A percentile compares a stretch with the other conserved stretches of the same genome.
Evolutionary conservation across 192 early-diverging fungal genomes (phyloP).

Genomic region (Backusella macrospora): DNA sequence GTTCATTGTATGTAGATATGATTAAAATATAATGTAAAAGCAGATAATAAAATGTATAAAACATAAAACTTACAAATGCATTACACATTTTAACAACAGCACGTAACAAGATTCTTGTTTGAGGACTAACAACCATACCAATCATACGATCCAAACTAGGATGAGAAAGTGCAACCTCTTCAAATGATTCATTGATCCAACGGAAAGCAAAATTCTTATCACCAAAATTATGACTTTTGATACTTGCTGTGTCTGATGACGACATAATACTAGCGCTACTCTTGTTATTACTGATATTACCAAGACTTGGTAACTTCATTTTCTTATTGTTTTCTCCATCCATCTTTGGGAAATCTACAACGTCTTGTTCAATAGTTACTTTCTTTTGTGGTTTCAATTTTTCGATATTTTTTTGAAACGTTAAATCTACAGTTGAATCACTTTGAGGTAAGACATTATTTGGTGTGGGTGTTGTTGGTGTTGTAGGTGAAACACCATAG

Average conservation of each 20-base stretch:
- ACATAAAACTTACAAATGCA: slow-evolving; percentile 46
- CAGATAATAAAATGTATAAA: background rate
- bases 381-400: background rate
- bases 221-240: slow-evolving; percentile 49
- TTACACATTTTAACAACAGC: slow-evolving; percentile 51
- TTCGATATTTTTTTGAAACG: slow-evolving; percentile 10
- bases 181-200: slow-evolving; percentile 46
- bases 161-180: slow-evolving; percentile 43
- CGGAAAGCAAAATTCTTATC: slow-evolving; percentile 44
- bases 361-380: background rate
- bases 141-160: slow-evolving; percentile 47
- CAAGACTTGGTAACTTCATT: background rate
- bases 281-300: background rate
- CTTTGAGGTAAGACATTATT: background rate
- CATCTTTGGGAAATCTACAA: slow-evolving; percentile 40
- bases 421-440: slow-evolving; percentile 18
- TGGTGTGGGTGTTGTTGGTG: background rate
- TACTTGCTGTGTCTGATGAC: slow-evolving; percentile 43
- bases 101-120: slow-evolving; percentile 53
- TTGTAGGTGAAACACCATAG: background rate
- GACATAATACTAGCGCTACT: slow-evolving; percentile 24
- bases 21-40: slow-evolving; percentile 4
- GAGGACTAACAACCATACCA: slow-evolving; percentile 50
- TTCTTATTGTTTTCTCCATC: slow-evolving; percentile 31
- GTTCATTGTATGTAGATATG: background rate